Base-by-base conservation (phyloP, 179 eudicot genomes). In the Amaranthus tricolor region DNA sequence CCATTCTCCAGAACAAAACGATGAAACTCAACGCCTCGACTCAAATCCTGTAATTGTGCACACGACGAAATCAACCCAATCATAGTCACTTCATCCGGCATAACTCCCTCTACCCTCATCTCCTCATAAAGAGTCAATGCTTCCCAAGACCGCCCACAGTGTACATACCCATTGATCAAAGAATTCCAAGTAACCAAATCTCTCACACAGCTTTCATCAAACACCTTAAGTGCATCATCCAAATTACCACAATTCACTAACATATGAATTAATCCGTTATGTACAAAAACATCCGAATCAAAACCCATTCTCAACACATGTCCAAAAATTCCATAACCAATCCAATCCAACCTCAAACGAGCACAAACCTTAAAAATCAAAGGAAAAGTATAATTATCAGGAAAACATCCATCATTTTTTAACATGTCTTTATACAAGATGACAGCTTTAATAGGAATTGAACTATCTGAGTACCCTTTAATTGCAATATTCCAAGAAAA, bases 131-230 rank as follows among this genome's bases (percentile, higher is more conserved):
- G 67, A 44, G 56, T 52, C 80, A 94, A 73, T 0, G 97, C 91
- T 54, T 94, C 88, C 45, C 43, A 9, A 12, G 73, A 82, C 78
- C 57, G 74, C 76, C 94, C 94, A 75, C 87, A 75, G 78, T 80
- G 85, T 44, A 84, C 97, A 80, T 85, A 95, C 2, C 99, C 98
- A 82, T 89, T 86, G 13, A 95, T 86, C 91, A 95, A 85, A 48
- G 97, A 81, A 77, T 95, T 95, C 95, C 97, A 95, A 64, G 91
- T 86, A 69, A 95, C 97, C 87, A 91, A 83, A 83, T 95, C 97
- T 73, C 93, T 87, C 56, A 86, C 92, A 80, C 62, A 61, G 86
- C 88, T 93, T 86, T 86, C 93, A 81, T 79, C 96, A 66, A 95
- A 95, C 95, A 95, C 78, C 68, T 83, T 75, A 54, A 74, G 81